Base-by-base conservation (phyloP, 495 filamentous ascomycete species). In the Viridothelium virens region DNA sequence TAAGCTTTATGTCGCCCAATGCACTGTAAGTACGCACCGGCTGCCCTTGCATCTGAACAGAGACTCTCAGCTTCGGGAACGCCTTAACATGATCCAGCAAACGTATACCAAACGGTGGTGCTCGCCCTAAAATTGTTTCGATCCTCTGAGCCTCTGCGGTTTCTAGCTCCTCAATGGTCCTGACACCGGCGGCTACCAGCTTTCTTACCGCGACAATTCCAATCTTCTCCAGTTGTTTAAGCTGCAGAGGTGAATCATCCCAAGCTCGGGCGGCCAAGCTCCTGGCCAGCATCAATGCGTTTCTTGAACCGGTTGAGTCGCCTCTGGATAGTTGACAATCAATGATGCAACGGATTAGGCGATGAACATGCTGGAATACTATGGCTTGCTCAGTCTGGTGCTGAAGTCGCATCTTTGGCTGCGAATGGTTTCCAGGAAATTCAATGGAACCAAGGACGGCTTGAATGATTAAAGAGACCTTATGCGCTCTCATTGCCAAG, bases 381-480 rank as follows among this genome's bases (percentile, higher is more conserved):
- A 86, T 70, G 18, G 59, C 76, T 70, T 86, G 89, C n/a, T 97
- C 92, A 62, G 85, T 82, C 18, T 82, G 75, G 63, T 90, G 84
- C 48, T 88, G 82, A 16, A 79, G 78, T 61, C 80, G 86, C 65
- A 86, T 79, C 62, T 86, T 89, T 12, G 79, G 76, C 34, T 82
- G 82, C 37, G 87, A 83, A 34, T 88, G 83, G 2, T 85, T 83
- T 41, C 76, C 79, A 1, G 89, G 87, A 39, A 88, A 84, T 1
- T 96, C 91, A 11, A 92, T 79, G 44, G 81, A 83, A 11, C 91
- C 89, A 10, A 98, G 86, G 65, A 91, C 85, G 14, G 83, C 81
- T 76, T 98, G 95, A 10, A 96, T 80, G 46, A 97, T 82, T 14
- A 98, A 78, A 33, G 87, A 94, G n/a, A 91, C 81, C 70, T 98